These are phyloP conservation scores for Phytophthora hybrid DNA, from an alignment of 352 stramenopile species.

Conservation along the genomic window DNA sequence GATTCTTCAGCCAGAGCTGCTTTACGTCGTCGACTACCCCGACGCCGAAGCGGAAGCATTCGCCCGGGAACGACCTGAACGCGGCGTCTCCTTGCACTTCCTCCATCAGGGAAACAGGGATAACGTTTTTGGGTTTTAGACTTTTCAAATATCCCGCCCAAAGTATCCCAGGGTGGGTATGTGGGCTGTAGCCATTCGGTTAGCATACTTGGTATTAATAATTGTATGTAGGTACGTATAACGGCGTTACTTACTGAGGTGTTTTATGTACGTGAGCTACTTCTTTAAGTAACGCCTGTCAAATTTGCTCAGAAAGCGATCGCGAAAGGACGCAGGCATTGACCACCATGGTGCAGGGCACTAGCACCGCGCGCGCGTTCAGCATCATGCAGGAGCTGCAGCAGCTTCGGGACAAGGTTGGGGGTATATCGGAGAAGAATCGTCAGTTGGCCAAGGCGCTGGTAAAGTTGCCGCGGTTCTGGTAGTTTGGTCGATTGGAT, in stretches of 20 bases:
- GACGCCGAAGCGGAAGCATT: constrained; percentile 37
- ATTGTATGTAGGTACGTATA: too few species aligned
- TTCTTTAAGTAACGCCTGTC: background rate
- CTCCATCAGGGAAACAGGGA: constrained; percentile 7
- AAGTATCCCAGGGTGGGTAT: too few species aligned
- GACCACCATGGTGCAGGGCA: constrained; percentile 40
- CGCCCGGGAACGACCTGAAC: constrained; percentile 32
- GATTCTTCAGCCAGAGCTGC: constrained; percentile 30
- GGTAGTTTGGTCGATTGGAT: background rate
- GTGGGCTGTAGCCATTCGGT: too few species aligned
- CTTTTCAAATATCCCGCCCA: too few species aligned
- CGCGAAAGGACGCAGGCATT: constrained; percentile 17
- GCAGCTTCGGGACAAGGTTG: constrained; percentile 55
- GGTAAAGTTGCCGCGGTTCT: constrained; percentile 33
- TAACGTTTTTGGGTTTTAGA: too few species aligned
- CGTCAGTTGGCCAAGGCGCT: constrained; percentile 69
- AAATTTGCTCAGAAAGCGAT: constrained; percentile 26
- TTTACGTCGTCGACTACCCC: background rate
- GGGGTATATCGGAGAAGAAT: constrained; percentile 63
- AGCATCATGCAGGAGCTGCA: constrained; percentile 73
- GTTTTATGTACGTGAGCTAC: background rate
- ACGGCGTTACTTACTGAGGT: background rate
- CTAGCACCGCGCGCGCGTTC: constrained; percentile 60
- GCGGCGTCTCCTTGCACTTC: constrained; percentile 23
- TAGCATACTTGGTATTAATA: too few species aligned